A percentile compares a stretch with the other conserved stretches of the same genome.
These are phyloP conservation scores for Leccinum sublutescens DNA, from an alignment of 768 basidiomycete genomes.

Conservation along the genomic window DNA sequence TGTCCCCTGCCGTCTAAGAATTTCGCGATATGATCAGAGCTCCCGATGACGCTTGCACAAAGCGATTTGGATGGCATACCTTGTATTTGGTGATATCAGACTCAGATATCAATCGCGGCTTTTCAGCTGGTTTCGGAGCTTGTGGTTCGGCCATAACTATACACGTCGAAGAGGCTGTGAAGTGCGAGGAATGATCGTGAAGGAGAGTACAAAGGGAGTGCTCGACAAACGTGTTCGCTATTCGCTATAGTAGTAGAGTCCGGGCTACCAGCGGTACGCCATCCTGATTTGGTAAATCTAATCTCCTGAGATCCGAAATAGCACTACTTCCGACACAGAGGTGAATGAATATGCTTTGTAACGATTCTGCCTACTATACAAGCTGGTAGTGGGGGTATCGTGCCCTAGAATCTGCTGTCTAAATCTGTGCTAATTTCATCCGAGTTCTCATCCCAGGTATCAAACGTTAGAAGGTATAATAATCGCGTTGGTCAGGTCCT, in stretches of 20 bases:
- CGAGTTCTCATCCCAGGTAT: constrained; percentile 18
- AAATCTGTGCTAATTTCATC: constrained; percentile 15
- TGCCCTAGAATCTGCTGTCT: constrained; percentile 21
- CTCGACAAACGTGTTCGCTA: constrained; percentile 7
- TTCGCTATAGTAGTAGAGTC: neutral
- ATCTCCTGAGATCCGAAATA: neutral
- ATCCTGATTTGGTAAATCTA: constrained; percentile 28
- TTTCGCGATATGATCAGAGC: constrained; percentile 8
- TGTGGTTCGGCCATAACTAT: constrained; percentile 61
- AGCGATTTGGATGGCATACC: constrained; percentile 38
- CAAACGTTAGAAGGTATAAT: constrained; percentile 16
- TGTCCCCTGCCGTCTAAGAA: constrained; percentile 82
- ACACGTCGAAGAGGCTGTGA: constrained; percentile 2
- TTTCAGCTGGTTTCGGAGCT: constrained; percentile 45
- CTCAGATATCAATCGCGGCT: constrained; percentile 57
- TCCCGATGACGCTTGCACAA: constrained; percentile 13
- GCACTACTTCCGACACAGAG: neutral
- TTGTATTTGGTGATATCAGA: constrained; percentile 87
- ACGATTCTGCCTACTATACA: constrained; percentile 27
- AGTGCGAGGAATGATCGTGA: constrained; percentile 8
- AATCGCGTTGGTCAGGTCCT: constrained; percentile 8
- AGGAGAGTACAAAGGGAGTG: neutral
- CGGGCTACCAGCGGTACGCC: neutral
- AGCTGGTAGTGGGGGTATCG: constrained; percentile 21
- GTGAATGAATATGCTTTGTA: constrained; percentile 13